A percentile compares a stretch with the other conserved stretches of the same genome.
Evolutionary conservation across 129 eudicot genomes (phyloP).

Genomic region (Tagetes erecta): DNA sequence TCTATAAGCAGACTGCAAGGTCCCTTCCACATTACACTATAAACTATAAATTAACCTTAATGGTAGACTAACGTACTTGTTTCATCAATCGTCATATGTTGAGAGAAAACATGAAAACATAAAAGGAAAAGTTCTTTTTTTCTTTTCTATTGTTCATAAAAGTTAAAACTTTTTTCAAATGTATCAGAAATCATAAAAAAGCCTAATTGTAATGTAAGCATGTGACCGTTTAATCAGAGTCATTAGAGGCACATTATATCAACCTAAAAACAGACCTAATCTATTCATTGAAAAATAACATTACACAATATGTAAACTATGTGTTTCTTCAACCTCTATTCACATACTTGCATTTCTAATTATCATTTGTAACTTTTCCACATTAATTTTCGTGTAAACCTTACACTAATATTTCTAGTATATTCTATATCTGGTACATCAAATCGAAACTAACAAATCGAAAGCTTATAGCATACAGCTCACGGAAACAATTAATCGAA

Average conservation of each 20-base stretch:
- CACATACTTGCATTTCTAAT: not conserved
- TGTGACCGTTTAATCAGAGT: not conserved
- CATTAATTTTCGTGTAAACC: too few species aligned
- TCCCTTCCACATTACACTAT: not conserved
- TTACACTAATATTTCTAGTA: too few species aligned
- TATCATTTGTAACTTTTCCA: not conserved
- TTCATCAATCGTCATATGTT: not conserved
- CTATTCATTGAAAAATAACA: not conserved
- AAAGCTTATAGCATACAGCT: not conserved
- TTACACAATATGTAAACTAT: not conserved
- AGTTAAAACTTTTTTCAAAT: not conserved
- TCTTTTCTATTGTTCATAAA: constrained; percentile 3
- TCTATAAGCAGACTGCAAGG: not conserved
- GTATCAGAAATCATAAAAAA: not conserved
- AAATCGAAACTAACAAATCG: not conserved
- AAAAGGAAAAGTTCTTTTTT: not conserved
- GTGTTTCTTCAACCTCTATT: not conserved
- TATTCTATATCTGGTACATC: not conserved
- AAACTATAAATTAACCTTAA: not conserved
- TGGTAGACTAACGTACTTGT: constrained; percentile 1
- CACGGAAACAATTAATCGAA: not conserved
- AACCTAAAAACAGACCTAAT: not conserved
- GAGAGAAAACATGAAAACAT: not conserved
- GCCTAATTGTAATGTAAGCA: not conserved
- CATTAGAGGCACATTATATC: not conserved